Evolutionary conservation across 2,329 filamentous ascomycete species (phyloP).

Genomic region (Fusarium napiforme): DNA sequence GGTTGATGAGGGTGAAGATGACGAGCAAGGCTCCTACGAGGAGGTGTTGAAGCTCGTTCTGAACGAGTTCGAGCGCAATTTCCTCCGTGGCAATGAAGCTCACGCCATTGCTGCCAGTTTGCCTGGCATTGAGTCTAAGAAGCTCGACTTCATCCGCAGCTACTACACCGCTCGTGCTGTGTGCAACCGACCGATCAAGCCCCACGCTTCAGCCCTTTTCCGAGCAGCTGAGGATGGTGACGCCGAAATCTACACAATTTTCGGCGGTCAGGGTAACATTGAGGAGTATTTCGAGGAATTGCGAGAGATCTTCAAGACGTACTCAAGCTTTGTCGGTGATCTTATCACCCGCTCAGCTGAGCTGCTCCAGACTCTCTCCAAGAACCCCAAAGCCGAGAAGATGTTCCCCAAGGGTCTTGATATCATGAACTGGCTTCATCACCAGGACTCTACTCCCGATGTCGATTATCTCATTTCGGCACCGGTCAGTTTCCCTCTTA

Average conservation of each 20-base stretch:
- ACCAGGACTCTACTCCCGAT: constrained; percentile 90
- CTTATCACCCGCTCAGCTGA: constrained; percentile 84
- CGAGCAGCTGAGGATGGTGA: constrained; percentile 86
- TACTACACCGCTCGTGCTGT: constrained; percentile 93
- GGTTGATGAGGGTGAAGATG: constrained; percentile 92
- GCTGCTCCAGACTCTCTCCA: constrained; percentile 85
- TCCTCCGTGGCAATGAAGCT: constrained; percentile 94
- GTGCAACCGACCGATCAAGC: constrained; percentile 84
- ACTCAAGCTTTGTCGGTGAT: constrained; percentile 89
- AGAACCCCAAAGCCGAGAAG: constrained; percentile 89
- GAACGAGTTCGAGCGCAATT: constrained; percentile 96
- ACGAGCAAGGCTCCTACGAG: constrained; percentile 86
- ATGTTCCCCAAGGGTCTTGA: constrained; percentile 97
- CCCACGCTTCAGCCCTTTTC: constrained; percentile 92
- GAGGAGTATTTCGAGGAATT: constrained; percentile 99
- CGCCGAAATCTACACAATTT: constrained; percentile 91
- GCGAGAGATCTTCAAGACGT: constrained; percentile 89
- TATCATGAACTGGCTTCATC: constrained; percentile 91
- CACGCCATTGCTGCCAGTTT: constrained; percentile 88
- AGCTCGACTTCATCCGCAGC: constrained; percentile 85
- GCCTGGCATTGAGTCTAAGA: constrained; percentile 93
- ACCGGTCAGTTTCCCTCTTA: constrained; percentile 94
- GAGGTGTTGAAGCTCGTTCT: constrained; percentile 92
- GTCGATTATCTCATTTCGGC: constrained; percentile 94
- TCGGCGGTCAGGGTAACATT: constrained; percentile 97